Conservation (phyloP, 1,139 yeast species). For the Fermentozyma sake region DNA sequence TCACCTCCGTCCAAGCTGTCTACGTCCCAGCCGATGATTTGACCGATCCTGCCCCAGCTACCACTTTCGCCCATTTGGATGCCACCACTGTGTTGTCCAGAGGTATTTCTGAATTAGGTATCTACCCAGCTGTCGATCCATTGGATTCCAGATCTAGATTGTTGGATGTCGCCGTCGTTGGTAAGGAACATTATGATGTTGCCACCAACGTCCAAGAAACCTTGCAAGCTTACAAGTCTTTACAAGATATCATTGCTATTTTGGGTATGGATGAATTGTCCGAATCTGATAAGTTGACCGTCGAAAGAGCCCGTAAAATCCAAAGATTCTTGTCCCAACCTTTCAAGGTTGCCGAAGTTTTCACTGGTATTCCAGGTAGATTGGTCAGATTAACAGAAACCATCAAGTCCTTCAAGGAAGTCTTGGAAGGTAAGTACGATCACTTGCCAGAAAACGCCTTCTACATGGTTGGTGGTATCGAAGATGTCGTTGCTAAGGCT, state of each 20-base stretch:
- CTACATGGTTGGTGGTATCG: constrained; percentile 99
- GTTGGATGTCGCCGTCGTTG: constrained; percentile 94
- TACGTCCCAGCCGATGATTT: constrained; percentile 99
- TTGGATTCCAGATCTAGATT: constrained; percentile 99
- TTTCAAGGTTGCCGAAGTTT: constrained; percentile 98
- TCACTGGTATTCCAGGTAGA: constrained; percentile 99
- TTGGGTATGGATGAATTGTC: constrained; percentile 99
- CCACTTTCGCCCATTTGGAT: constrained; percentile 99
- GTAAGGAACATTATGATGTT: constrained; percentile 96
- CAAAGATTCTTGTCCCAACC: constrained; percentile 99
- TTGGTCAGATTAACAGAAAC: constrained; percentile 97
- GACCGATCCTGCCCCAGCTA: constrained; percentile 99
- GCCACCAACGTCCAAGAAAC: constrained; percentile 97
- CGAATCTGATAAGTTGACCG: constrained; percentile 96
- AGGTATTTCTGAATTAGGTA: constrained; percentile 99
- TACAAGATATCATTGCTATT: constrained; percentile 99
- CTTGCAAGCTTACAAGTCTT: constrained; percentile 98
- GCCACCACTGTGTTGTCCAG: constrained; percentile 99
- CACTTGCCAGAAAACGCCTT: constrained; percentile 98
- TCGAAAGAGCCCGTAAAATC: constrained; percentile 99
- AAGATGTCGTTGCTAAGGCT: constrained; percentile 97
- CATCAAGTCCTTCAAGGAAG: constrained; percentile 90
- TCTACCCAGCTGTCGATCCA: constrained; percentile 99
- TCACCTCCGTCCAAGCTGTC: constrained; percentile 99
- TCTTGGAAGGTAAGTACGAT: constrained; percentile 97